Conservation (phyloP, 352 stramenopile genomes). For the Phytophthora megakarya region DNA sequence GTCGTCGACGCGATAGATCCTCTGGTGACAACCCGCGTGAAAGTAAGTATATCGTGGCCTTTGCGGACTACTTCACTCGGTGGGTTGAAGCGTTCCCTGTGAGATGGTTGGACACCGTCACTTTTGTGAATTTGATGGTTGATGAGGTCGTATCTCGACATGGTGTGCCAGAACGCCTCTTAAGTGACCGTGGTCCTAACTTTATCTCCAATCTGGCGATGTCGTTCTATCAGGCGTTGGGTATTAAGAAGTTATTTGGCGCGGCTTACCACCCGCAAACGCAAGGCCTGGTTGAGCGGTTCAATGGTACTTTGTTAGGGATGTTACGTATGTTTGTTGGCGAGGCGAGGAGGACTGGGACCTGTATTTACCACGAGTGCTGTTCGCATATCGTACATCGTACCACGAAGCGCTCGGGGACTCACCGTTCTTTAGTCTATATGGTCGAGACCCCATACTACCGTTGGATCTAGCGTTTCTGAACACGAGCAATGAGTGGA, state of each 20-base stretch:
- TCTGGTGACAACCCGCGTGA: not conserved
- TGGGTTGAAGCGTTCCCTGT: not conserved
- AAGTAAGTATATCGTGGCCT: not conserved
- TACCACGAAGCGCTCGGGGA: constrained; percentile 7
- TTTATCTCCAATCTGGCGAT: constrained; percentile 8
- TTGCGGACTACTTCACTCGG: too few species aligned
- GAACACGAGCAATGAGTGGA: not conserved
- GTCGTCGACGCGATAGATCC: not conserved
- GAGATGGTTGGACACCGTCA: not conserved
- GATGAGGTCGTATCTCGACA: not conserved
- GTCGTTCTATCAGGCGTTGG: too few species aligned
- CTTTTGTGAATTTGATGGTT: not conserved
- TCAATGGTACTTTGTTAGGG: constrained; percentile 6
- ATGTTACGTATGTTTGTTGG: constrained; percentile 7
- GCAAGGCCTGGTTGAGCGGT: too few species aligned
- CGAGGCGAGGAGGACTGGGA: constrained; percentile 6
- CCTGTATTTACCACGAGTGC: constrained; percentile 1
- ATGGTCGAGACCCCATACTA: too few species aligned
- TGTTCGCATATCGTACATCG: constrained; percentile 2
- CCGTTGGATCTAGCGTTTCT: too few species aligned
- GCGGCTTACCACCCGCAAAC: too few species aligned
- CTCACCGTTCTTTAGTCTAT: not conserved
- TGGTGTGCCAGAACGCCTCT: not conserved
- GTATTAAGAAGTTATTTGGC: too few species aligned
- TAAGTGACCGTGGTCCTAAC: constrained; percentile 5